Percentiles rank a stretch among this genome's conserved stretches.
Conservation (phyloP, 1,284 basidiomycete genomes). For the Lignosus rhinocerotis region DNA sequence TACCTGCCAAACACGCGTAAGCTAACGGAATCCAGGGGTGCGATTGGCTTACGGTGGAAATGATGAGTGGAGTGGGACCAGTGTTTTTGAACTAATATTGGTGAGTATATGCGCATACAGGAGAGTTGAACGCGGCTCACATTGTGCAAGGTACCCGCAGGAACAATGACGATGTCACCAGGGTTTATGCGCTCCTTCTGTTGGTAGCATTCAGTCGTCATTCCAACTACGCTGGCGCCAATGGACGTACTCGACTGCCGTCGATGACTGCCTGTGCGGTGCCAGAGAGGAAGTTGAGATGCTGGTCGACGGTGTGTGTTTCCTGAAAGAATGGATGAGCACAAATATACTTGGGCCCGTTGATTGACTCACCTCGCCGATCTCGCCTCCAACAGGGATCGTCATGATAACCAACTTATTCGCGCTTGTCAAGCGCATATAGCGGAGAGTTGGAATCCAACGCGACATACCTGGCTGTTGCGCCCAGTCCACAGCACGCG, state of each 20-base stretch:
- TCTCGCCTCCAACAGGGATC: slow-evolving; percentile 32
- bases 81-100: slow-evolving; percentile 31
- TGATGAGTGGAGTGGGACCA: slow-evolving; percentile 31
- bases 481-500: slow-evolving; percentile 33
- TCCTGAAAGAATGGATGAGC: slow-evolving; percentile 20
- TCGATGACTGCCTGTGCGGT: slow-evolving; percentile 31
- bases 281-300: slow-evolving; percentile 34
- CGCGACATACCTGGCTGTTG: slow-evolving; percentile 30
- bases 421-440: not conserved
- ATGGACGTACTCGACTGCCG: slow-evolving; percentile 23
- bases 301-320: slow-evolving; percentile 34
- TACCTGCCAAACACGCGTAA: slow-evolving; percentile 15
- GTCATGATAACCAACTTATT: slow-evolving; percentile 34
- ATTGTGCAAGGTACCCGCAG: slow-evolving; percentile 34
- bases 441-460: not conserved
- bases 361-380: slow-evolving; percentile 27
- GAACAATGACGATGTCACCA: slow-evolving; percentile 33
- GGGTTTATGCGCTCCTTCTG: slow-evolving; percentile 26
- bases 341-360: not conserved
- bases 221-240: not conserved
- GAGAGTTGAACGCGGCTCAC: slow-evolving; percentile 15
- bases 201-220: not conserved
- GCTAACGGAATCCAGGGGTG: not conserved
- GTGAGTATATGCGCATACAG: slow-evolving; percentile 2
- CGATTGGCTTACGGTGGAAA: slow-evolving; percentile 28